phyloP scores from a whole-genome alignment of 2,329 filamentous ascomycete species.

The Metarhizium rileyi region DNA sequence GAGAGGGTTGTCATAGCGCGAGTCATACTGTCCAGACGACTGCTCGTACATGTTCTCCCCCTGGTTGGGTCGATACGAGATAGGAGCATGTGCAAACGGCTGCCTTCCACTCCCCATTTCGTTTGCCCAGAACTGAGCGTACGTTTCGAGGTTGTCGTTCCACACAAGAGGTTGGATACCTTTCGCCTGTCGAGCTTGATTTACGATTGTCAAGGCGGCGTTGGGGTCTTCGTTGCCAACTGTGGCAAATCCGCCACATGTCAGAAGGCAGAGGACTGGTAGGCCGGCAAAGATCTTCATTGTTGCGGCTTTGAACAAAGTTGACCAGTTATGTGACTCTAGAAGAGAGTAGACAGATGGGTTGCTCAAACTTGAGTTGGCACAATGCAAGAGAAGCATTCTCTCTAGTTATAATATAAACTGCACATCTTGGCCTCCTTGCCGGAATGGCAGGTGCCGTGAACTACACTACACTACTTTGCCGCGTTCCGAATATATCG shows the following conservation, averaged over 20 bases:
- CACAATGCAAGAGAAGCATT: not conserved
- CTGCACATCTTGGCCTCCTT: not conserved
- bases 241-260: not conserved
- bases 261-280: slow-evolving; percentile 5
- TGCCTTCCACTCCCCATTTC: slow-evolving; percentile 20
- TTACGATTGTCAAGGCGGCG: slow-evolving; percentile 19
- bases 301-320: not conserved
- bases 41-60: slow-evolving; percentile 26
- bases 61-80: slow-evolving; percentile 20
- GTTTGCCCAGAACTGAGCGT: slow-evolving; percentile 25
- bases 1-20: slow-evolving; percentile 19
- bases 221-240: slow-evolving; percentile 15
- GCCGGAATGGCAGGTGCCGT: not conserved
- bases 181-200: slow-evolving; percentile 20
- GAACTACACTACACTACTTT: not conserved
- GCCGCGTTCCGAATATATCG: not conserved
- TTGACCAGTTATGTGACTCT: not conserved
- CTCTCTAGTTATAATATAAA: not conserved
- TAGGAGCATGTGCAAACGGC: slow-evolving; percentile 22
- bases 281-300: slow-evolving; percentile 5
- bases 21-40: slow-evolving; percentile 19
- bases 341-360: not conserved
- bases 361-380: not conserved
- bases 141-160: slow-evolving; percentile 20
- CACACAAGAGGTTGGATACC: slow-evolving; percentile 19